Conservation (phyloP, 2,329 filamentous ascomycete genomes). For the Epichloe festucae region DNA sequence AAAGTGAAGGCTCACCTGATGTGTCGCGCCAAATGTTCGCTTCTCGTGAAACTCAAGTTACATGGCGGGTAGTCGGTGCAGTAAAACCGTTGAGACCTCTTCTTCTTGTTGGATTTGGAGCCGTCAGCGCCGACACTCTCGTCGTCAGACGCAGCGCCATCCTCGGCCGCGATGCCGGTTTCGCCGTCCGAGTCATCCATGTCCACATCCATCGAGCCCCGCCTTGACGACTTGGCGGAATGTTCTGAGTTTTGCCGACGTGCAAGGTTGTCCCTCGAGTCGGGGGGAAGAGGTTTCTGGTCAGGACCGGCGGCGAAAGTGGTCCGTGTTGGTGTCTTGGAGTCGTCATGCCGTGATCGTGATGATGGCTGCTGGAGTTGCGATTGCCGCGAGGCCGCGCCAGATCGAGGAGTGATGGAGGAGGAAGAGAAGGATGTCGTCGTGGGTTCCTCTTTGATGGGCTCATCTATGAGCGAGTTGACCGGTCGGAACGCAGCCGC, state of each 20-base stretch:
- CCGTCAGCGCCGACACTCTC: constrained; percentile 51
- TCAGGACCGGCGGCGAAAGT: constrained; percentile 32
- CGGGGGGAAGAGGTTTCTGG: constrained; percentile 40
- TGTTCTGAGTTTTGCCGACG: constrained; percentile 42
- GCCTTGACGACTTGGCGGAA: constrained; percentile 40
- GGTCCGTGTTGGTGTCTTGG: constrained; percentile 50
- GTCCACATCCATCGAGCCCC: constrained; percentile 56
- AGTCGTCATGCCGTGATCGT: constrained; percentile 27
- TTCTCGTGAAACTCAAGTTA: constrained; percentile 86
- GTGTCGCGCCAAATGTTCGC: constrained; percentile 87
- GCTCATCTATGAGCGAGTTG: constrained; percentile 26
- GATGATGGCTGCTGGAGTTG: constrained; percentile 13
- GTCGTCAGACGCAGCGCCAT: constrained; percentile 47
- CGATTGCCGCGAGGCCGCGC: constrained; percentile 21
- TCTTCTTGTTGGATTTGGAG: constrained; percentile 74
- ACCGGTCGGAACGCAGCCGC: constrained; percentile 36
- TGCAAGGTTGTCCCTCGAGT: constrained; percentile 25
- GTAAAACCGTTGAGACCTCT: constrained; percentile 91
- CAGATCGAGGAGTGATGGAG: constrained; percentile 20
- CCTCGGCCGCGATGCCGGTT: constrained; percentile 28
- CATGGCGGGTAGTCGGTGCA: constrained; percentile 93
- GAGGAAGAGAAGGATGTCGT: constrained; percentile 19
- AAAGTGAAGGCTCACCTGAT: constrained; percentile 50
- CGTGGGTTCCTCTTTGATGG: constrained; percentile 23
- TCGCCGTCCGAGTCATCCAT: constrained; percentile 67